Evolutionary conservation across 805 yeast species (phyloP).

Genomic region (Zygoascus biomembranicola): DNA sequence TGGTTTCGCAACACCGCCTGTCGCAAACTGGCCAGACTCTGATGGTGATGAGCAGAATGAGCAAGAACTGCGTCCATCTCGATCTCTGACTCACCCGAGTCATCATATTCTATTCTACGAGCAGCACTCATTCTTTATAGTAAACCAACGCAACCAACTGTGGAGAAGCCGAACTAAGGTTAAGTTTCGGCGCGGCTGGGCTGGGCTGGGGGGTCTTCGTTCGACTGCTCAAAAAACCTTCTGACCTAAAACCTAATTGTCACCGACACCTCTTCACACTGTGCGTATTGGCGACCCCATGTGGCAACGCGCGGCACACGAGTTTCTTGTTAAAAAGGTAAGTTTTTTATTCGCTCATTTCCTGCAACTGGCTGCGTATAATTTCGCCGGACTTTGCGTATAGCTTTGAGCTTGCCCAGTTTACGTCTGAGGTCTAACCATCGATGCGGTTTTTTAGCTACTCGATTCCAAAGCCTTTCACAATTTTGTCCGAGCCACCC

Average conservation of each 20-base stretch:
- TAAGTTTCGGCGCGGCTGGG: too few relatives aligned
- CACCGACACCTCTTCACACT: too few relatives aligned
- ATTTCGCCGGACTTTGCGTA: too few relatives aligned
- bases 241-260: too few relatives aligned
- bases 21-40: neutral
- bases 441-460: constrained; percentile 10
- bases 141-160: too few relatives aligned
- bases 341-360: neutral
- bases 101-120: neutral
- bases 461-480: constrained; percentile 17
- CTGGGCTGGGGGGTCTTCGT: too few relatives aligned
- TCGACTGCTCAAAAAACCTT: too few relatives aligned
- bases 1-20: neutral
- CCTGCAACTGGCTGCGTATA: neutral
- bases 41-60: neutral
- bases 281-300: neutral
- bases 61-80: neutral
- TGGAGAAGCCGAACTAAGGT: too few relatives aligned
- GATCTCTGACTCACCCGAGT: neutral
- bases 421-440: too few relatives aligned
- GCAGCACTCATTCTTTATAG: neutral
- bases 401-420: too few relatives aligned
- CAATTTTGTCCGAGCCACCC: constrained; percentile 16
- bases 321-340: constrained; percentile 18
- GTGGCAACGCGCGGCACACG: constrained; percentile 20